Conservation (phyloP, 2,329 filamentous ascomycete species). For the Claviceps humidiphila region DNA sequence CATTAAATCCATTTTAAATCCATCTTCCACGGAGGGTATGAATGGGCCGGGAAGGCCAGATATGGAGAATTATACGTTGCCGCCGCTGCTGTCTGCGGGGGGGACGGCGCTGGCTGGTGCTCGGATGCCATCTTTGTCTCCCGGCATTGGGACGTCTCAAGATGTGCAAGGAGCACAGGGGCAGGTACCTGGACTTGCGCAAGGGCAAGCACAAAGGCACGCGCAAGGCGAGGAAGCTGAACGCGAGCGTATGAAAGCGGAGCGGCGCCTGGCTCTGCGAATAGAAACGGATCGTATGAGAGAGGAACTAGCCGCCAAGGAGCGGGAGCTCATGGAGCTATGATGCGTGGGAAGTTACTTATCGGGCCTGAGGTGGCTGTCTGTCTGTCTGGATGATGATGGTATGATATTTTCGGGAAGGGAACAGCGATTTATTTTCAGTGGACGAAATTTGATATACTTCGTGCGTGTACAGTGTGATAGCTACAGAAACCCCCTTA, state of each 20-base stretch:
- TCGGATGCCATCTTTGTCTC: constrained; percentile 16
- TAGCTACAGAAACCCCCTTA: too few species aligned
- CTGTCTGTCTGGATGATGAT: too few species aligned
- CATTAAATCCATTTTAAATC: constrained; percentile 65
- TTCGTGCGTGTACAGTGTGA: too few species aligned
- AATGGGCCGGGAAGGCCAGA: constrained; percentile 21
- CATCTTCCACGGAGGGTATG: constrained; percentile 20
- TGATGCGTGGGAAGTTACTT: constrained; percentile 10
- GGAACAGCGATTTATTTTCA: too few species aligned
- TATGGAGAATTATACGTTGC: constrained; percentile 25
- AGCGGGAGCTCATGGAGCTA: constrained; percentile 47
- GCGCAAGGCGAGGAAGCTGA: constrained; percentile 23
- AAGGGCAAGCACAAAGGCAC: not conserved
- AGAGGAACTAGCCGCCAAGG: constrained; percentile 57
- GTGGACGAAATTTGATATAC: too few species aligned
- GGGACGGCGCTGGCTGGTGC: not conserved
- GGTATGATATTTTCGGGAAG: too few species aligned
- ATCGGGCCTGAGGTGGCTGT: not conserved
- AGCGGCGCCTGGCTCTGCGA: constrained; percentile 52
- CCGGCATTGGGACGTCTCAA: constrained; percentile 1
- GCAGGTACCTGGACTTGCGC: not conserved
- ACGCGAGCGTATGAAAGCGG: constrained; percentile 40
- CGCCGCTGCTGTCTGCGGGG: constrained; percentile 30
- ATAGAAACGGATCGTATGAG: constrained; percentile 67
- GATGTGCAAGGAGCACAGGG: constrained; percentile 1